phyloP scores from a whole-genome alignment of 805 yeast genomes.

The Metschnikowia picachoensis region DNA sequence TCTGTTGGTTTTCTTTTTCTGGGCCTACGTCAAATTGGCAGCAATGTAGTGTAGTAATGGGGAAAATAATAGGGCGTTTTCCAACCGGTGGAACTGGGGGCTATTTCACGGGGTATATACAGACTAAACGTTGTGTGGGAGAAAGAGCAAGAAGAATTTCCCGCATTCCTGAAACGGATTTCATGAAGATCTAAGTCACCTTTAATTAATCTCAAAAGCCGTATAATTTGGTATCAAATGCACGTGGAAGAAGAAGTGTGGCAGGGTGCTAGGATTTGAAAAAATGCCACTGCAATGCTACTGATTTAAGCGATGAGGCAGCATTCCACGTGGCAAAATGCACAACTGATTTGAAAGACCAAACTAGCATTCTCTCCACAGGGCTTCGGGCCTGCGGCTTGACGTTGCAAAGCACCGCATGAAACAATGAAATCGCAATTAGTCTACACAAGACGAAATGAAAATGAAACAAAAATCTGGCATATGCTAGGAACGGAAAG shows the following conservation, averaged over 20 bases:
- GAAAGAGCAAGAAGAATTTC: too few relatives aligned
- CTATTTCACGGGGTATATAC: too few relatives aligned
- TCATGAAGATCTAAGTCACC: too few relatives aligned
- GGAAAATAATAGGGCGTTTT: neutral
- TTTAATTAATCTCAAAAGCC: neutral
- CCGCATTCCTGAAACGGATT: too few relatives aligned
- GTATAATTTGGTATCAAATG: too few relatives aligned
- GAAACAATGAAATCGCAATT: neutral
- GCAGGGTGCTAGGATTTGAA: too few relatives aligned
- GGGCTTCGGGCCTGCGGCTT: neutral
- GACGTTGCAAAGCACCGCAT: slow-evolving; percentile 1
- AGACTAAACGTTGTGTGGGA: too few relatives aligned
- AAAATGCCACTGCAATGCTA: neutral
- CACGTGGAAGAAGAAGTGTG: too few relatives aligned
- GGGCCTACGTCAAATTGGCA: slow-evolving; percentile 7
- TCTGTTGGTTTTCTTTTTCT: neutral
- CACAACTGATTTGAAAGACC: too few relatives aligned
- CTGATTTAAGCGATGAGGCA: neutral
- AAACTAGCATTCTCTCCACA: neutral
- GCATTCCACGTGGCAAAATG: too few relatives aligned
- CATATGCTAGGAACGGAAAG: neutral
- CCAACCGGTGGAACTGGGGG: too few relatives aligned
- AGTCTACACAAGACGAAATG: neutral
- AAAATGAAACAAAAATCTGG: neutral
- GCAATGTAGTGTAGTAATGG: neutral